Base-by-base conservation (phyloP, 1,284 basidiomycete genomes). In the Agroathelia rolfsii region DNA sequence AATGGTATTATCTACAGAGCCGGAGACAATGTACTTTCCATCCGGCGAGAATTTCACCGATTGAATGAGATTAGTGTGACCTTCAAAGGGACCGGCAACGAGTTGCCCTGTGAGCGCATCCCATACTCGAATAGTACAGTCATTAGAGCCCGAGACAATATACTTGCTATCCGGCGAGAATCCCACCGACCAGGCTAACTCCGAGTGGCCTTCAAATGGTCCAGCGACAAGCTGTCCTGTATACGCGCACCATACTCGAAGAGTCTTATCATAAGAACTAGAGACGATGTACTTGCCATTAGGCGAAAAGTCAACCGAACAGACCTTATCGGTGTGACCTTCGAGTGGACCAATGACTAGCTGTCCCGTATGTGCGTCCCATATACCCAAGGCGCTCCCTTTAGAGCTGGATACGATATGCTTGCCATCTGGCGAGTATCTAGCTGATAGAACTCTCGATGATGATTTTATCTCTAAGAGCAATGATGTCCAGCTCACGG, bases 71-170 rank as follows among this genome's bases (percentile, higher is more conserved):
- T 26, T 18, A 3, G 9, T n/a, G 21, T 39, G 34, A 11, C 30
- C 35, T 6, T 33, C 18, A 1, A 41, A 14, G 11, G 24, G 34
- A 21, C 34, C 22, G 19, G 36, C 13, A 36, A 8, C n/a, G n/a
- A n/a, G n/a, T 13, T 16, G 29, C 20, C 37, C 48, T 6, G 40
- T 38, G 9, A 19, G 18, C 11, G 35, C 27, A 22, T 42, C 33
- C 24, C 34, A 50, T 2, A 41, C 36, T 16, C 34, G 30, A 24
- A 50, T 31, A 4, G 31, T 43, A 20, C 11, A 23, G 21, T 50
- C 48, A 3, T 40, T 35, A 4, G 48, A 52, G 15, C 46, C 42
- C 2, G 50, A 49, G 8, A 40, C 47, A 25, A 49, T 32, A 9
- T 39, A 11, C 6, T 6, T 8, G 14, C 30, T 24, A 29, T 30